Evolutionary conservation across 2,329 filamentous ascomycete genomes (phyloP), one percentile per base, ranked within the genome.

Genomic region (Ophiostoma piceae): DNA sequence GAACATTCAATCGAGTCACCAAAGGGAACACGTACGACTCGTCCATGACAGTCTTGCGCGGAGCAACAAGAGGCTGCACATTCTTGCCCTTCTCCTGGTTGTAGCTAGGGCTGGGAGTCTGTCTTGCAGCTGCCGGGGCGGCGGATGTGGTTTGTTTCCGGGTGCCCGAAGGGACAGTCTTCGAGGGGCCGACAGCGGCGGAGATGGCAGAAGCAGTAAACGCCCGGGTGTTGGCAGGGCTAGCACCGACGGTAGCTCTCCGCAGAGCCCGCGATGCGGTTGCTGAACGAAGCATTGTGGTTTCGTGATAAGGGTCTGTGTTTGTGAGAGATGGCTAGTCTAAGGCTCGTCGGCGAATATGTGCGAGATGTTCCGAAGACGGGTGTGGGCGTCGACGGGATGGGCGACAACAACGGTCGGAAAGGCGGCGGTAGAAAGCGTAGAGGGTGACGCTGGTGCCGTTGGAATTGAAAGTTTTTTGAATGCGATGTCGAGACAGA

Each of bases 1-100:
- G 19, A n/a, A 26, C 11, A n/a, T 9, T 29, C 22, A n/a, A n/a
- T 29, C 35, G 57, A 62, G 57, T 26, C 67, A 68, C 51, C 35
- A 39, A 37, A 32, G 39, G 47, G 35, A 1, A 26, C 69, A 84
- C 90, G 74, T 88, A 92, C 89, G 91, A 93, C 79, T 94, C 91
- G 79, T 94, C 91, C 84, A 93, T 89, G 73, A 90, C 87, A 70
- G 83, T 83, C 71, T 82, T 80, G 76, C 84, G 82, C 69, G 82
- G 81, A 77, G 86, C 86, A 75, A 88, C 85, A 72, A 92, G 83
- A 72, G 89, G 89, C 74, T 91, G 89, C 72, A 91, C 87, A 86
- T 91, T 16, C 1, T 66, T 87, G 77, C 83, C 84, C 70, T 81
- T 81, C 71, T 80, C 76, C 74, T 81, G 79, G 74, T 88, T 87